These are phyloP conservation scores for Astragalus membranaceus DNA, from an alignment of 306 rosid species.

Conservation along the genomic window DNA sequence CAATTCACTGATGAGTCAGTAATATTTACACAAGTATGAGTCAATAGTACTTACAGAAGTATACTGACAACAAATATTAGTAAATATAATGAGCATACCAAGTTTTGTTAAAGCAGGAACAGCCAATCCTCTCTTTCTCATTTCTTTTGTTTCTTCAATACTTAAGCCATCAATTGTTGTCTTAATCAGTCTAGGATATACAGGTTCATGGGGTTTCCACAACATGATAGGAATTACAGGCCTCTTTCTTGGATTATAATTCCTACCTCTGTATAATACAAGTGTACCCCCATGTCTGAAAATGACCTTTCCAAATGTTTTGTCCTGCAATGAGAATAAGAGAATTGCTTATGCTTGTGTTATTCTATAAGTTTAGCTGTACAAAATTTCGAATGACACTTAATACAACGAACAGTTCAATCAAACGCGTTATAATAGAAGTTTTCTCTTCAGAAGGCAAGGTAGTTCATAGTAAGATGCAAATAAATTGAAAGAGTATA, in stretches of 20 bases:
- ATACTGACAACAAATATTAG: neutral
- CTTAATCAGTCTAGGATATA: conserved; percentile 84
- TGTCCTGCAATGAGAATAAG: conserved; percentile 58
- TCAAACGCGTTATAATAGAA: neutral
- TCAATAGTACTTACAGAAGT: conserved; percentile 15
- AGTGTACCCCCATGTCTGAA: conserved; percentile 72
- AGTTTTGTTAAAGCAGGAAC: conserved; percentile 81
- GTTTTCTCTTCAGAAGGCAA: neutral
- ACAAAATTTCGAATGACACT: neutral
- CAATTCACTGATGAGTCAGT: conserved; percentile 26
- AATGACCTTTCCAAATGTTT: conserved; percentile 77
- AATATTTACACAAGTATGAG: neutral
- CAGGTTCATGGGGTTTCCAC: conserved; percentile 91
- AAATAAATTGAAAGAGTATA: neutral
- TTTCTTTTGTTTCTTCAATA: conserved; percentile 77
- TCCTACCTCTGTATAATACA: conserved; percentile 80
- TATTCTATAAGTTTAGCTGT: neutral
- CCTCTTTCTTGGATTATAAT: conserved; percentile 63
- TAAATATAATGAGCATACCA: conserved; percentile 32
- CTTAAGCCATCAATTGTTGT: conserved; percentile 82
- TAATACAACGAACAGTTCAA: neutral
- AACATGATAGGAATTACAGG: conserved; percentile 83
- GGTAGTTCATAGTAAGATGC: neutral
- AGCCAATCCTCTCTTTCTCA: conserved; percentile 82
- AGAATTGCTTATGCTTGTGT: conserved; percentile 2